Percentiles rank a stretch among this genome's conserved stretches.
phyloP scores from a whole-genome alignment of 2,329 filamentous ascomycete species.

The Aureobasidium sp. region DNA sequence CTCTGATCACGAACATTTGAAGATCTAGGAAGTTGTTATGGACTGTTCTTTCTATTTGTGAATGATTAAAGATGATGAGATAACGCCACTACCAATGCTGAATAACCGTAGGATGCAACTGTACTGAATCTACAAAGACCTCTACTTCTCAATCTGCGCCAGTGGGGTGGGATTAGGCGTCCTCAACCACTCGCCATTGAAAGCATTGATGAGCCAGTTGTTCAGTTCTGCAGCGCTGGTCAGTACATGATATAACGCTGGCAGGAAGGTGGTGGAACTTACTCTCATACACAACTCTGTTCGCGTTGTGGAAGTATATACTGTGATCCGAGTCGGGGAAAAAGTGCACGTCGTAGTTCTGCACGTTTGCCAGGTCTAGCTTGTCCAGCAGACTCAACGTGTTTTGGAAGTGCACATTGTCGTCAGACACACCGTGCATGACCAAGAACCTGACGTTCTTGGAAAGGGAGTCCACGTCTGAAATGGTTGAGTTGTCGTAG shows the following conservation, averaged over 20 bases:
- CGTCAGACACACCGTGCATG: conserved; percentile 94
- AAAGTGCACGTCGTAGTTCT: conserved; percentile 95
- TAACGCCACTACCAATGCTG: neutral
- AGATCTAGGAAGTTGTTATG: neutral
- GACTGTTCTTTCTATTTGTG: neutral
- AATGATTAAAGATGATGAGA: neutral
- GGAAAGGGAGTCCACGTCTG: conserved; percentile 62
- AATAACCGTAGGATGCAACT: neutral
- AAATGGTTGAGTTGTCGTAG: conserved; percentile 67
- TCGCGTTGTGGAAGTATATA: conserved; percentile 91
- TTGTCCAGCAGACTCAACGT: conserved; percentile 79
- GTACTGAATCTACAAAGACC: neutral
- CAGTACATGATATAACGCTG: conserved; percentile 10
- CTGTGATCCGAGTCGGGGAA: conserved; percentile 95
- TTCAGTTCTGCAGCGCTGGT: conserved; percentile 50
- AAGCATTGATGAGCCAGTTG: conserved; percentile 93
- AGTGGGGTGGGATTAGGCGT: conserved; percentile 45
- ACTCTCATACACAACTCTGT: conserved; percentile 88
- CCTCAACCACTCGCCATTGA: conserved; percentile 87
- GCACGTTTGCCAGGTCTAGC: conserved; percentile 68
- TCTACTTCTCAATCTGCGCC: conserved; percentile 14
- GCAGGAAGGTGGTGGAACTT: conserved; percentile 35
- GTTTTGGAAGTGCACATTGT: conserved; percentile 97
- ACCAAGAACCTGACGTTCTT: conserved; percentile 80
- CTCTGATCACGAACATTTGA: no score